These are phyloP conservation scores for Suillus lakei DNA, from an alignment of 768 basidiomycete genomes.

Conservation along the genomic window DNA sequence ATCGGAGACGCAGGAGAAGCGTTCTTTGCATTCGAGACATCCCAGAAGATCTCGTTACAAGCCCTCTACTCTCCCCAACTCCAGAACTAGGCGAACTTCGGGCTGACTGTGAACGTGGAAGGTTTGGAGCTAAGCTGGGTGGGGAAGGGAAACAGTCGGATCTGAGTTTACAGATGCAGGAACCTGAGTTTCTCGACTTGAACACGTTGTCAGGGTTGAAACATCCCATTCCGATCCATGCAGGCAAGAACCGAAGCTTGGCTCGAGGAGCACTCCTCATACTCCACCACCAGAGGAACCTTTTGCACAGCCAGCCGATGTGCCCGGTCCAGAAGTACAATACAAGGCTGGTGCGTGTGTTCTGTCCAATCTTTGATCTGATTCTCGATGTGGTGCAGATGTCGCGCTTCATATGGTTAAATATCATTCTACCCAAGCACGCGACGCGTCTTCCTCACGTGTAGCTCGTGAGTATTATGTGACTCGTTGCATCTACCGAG, in stretches of 20 bases:
- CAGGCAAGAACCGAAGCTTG: constrained; percentile 17
- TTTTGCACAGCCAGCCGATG: constrained; percentile 43
- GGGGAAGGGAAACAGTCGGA: constrained; percentile 23
- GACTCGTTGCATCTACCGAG: neutral
- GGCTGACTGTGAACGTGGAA: constrained; percentile 37
- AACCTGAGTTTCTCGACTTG: constrained; percentile 88
- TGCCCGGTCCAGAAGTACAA: constrained; percentile 58
- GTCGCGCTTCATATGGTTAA: constrained; percentile 84
- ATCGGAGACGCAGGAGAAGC: constrained; percentile 98
- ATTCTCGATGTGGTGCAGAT: constrained; percentile 44
- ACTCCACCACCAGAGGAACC: constrained; percentile 49
- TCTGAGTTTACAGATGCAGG: constrained; percentile 36
- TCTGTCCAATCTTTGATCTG: neutral
- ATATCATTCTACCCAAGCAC: constrained; percentile 59
- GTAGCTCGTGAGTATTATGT: constrained; percentile 35
- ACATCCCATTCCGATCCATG: constrained; percentile 20
- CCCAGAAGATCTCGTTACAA: constrained; percentile 91
- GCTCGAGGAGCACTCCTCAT: constrained; percentile 22
- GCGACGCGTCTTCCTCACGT: constrained; percentile 47
- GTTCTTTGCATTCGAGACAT: constrained; percentile 99
- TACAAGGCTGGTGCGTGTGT: constrained; percentile 60
- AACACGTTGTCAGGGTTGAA: constrained; percentile 47
- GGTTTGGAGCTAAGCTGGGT: constrained; percentile 46
- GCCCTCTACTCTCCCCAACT: constrained; percentile 81
- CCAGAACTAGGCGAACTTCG: constrained; percentile 39